These are phyloP conservation scores for Penicillium capsulatum DNA, from an alignment of 2,329 filamentous ascomycete species.

Conservation along the genomic window DNA sequence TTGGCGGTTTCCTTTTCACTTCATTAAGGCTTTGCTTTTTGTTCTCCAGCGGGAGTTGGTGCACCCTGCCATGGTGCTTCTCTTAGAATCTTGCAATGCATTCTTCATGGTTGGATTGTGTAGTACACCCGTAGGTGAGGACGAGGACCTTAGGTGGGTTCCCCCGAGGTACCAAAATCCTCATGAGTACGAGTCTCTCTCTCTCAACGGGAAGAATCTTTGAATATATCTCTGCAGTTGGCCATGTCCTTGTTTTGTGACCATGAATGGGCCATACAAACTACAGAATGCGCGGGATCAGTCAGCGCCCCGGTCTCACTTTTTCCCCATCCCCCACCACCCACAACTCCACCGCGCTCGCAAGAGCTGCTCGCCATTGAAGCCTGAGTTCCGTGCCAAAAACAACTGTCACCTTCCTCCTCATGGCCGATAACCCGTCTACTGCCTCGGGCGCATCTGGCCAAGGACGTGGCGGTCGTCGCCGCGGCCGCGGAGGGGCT, in stretches of 20 bases:
- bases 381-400: slow-evolving; percentile 4
- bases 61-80: slow-evolving; percentile 19
- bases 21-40: slow-evolving; percentile 16
- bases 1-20: slow-evolving; percentile 15
- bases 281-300: slow-evolving; percentile 13
- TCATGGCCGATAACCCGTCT: slow-evolving; percentile 32
- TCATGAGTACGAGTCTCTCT: no score
- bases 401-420: slow-evolving; percentile 7
- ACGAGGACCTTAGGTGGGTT: no score
- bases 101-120: no score
- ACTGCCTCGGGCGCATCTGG: slow-evolving; percentile 29
- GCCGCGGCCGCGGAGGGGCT: slow-evolving; percentile 40
- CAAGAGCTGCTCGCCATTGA: slow-evolving; percentile 11
- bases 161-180: no score
- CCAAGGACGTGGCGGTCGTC: slow-evolving; percentile 42
- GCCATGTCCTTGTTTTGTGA: neutral
- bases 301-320: slow-evolving; percentile 20
- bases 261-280: neutral
- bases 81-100: slow-evolving; percentile 8
- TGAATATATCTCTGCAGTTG: no score
- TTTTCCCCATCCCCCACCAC: slow-evolving; percentile 19
- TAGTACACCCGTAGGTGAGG: no score
- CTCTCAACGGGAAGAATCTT: no score
- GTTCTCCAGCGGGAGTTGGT: slow-evolving; percentile 36
- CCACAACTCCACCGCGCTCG: slow-evolving; percentile 6